phyloP scores from a whole-genome alignment of 768 basidiomycete genomes.

The Leccinum pellstonianum region DNA sequence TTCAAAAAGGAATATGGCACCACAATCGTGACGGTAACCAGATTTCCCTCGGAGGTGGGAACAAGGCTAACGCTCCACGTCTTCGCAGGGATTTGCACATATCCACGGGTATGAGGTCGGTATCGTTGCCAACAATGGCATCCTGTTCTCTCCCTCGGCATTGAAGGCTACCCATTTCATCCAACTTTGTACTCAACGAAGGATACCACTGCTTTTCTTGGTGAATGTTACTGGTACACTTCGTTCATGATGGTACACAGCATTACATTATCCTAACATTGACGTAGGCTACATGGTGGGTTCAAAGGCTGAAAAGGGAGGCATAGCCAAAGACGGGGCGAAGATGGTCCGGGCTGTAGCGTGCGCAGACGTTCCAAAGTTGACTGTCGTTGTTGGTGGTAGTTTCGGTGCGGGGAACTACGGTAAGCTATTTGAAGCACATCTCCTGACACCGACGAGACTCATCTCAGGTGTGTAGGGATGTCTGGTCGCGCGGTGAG shows the following conservation, averaged over 20 bases:
- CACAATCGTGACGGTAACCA: conserved; percentile 80
- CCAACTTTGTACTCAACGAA: conserved; percentile 87
- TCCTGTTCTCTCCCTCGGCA: conserved; percentile 91
- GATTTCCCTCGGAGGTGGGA: background rate
- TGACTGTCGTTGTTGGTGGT: conserved; percentile 90
- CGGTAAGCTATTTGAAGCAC: conserved; percentile 43
- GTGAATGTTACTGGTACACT: conserved; percentile 85
- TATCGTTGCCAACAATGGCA: conserved; percentile 92
- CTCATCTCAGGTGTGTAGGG: conserved; percentile 43
- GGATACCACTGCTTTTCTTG: conserved; percentile 87
- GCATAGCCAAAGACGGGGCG: conserved; percentile 92
- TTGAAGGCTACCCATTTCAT: conserved; percentile 96
- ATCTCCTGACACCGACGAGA: conserved; percentile 4
- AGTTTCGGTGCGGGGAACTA: conserved; percentile 97
- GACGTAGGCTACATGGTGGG: conserved; percentile 89
- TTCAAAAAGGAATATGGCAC: conserved; percentile 96
- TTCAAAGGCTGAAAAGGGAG: conserved; percentile 90
- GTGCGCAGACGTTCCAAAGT: conserved; percentile 90
- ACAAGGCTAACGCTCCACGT: conserved; percentile 8
- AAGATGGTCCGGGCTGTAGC: conserved; percentile 98
- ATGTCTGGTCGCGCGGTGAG: conserved; percentile 92
- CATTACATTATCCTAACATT: conserved; percentile 6
- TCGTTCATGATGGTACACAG: background rate
- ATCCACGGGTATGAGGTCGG: conserved; percentile 89
- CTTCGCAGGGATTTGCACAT: conserved; percentile 74